phyloP scores from a whole-genome alignment of 352 stramenopile genomes.

The Globisporangium carolinianum region DNA sequence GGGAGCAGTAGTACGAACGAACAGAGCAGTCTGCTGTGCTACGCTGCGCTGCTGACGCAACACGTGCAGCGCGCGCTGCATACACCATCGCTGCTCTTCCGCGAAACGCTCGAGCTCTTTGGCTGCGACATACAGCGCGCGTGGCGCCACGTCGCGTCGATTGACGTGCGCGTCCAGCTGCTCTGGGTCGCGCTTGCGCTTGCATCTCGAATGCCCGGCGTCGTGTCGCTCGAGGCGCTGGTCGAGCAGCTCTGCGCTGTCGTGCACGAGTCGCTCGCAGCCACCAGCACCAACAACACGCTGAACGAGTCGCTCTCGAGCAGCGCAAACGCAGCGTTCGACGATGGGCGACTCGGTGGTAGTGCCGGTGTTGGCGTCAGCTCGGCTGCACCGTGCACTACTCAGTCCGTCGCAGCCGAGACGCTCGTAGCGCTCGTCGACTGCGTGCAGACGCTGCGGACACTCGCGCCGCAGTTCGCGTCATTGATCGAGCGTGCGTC shows the following conservation, averaged over 20 bases:
- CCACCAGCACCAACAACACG: constrained; percentile 11
- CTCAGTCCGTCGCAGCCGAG: constrained; percentile 9
- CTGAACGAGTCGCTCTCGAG: constrained; percentile 2
- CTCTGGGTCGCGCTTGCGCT: constrained; percentile 51
- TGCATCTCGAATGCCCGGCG: constrained; percentile 17
- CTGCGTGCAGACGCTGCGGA: constrained; percentile 26
- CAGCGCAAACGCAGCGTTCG: constrained; percentile 18
- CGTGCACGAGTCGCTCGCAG: constrained; percentile 7
- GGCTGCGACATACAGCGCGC: constrained; percentile 40
- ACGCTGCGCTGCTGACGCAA: constrained; percentile 42
- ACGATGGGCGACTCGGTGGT: constrained; percentile 31
- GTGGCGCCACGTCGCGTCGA: constrained; percentile 39
- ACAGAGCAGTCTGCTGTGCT: constrained; percentile 23
- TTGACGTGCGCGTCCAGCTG: constrained; percentile 45
- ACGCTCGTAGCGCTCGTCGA: constrained; percentile 30
- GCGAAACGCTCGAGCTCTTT: constrained; percentile 60
- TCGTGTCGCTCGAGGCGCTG: constrained; percentile 29
- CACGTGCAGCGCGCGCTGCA: constrained; percentile 45
- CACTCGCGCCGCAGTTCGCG: constrained; percentile 19
- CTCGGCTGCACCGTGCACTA: no score
- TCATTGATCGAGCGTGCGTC: constrained; percentile 21
- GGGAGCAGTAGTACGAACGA: constrained; percentile 2
- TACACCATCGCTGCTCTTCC: constrained; percentile 26
- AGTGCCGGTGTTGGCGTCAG: background rate
- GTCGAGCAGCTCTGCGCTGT: constrained; percentile 39